Conservation (phyloP, 106 monocot species). For the Dendrobium catenatum region DNA sequence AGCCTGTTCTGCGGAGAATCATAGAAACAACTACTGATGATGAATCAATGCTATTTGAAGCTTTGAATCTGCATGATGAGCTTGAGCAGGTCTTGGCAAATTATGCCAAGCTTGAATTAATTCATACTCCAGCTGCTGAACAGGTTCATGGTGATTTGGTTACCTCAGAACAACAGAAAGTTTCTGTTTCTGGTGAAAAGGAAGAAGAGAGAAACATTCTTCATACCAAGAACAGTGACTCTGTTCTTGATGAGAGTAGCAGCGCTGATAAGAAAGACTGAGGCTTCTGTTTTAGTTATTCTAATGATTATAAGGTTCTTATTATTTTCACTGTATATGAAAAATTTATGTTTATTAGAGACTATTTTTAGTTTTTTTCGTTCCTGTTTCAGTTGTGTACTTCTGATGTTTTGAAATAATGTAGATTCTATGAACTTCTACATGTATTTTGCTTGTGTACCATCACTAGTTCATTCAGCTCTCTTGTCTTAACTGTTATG, state of each 20-base stretch:
- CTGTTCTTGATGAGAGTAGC: neutral
- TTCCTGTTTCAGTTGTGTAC: neutral
- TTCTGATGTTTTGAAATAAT: too few species aligned
- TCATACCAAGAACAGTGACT: constrained; percentile 2
- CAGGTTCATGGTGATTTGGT: constrained; percentile 3
- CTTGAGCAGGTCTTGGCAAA: constrained; percentile 42
- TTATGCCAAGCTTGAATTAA: constrained; percentile 22
- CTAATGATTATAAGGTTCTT: neutral
- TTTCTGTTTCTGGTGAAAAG: constrained; percentile 1
- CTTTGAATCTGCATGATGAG: constrained; percentile 57
- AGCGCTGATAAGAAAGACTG: neutral
- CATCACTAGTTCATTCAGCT: too few species aligned
- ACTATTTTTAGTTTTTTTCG: neutral
- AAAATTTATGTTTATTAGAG: neutral
- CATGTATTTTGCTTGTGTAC: too few species aligned
- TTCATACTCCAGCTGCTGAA: neutral
- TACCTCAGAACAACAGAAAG: neutral
- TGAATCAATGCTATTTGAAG: constrained; percentile 55
- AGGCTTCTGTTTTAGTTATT: neutral
- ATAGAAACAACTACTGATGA: constrained; percentile 50
- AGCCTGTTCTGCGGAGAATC: constrained; percentile 51
- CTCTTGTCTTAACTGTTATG: too few species aligned
- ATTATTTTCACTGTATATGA: neutral
- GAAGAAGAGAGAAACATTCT: constrained; percentile 4
- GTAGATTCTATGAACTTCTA: too few species aligned